phyloP scores from a whole-genome alignment of 805 yeast species.

The Teunomyces panamensis region DNA sequence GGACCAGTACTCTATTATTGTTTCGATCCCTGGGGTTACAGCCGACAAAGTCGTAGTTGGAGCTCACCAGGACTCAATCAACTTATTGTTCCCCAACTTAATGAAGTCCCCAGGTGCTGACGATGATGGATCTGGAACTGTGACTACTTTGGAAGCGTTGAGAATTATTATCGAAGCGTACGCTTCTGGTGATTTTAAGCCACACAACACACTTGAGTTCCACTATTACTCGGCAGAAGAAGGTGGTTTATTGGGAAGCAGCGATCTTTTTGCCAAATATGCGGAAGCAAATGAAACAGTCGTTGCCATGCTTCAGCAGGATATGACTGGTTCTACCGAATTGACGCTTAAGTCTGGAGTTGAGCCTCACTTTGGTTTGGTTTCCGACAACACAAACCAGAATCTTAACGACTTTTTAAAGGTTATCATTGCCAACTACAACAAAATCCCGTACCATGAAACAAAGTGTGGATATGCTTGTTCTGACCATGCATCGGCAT shows the following conservation, averaged over 20 bases:
- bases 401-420: conserved; percentile 60
- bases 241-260: conserved; percentile 84
- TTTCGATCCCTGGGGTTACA: conserved; percentile 52
- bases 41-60: conserved; percentile 69
- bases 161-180: conserved; percentile 50
- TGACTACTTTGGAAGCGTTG: conserved; percentile 72
- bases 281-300: conserved; percentile 47
- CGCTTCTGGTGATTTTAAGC: conserved; percentile 39
- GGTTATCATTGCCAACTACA: conserved; percentile 57
- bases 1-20: conserved; percentile 76
- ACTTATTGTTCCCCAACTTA: conserved; percentile 64
- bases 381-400: conserved; percentile 63
- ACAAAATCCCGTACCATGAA: conserved; percentile 66
- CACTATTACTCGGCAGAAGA: conserved; percentile 97
- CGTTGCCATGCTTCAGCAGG: conserved; percentile 87
- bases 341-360: conserved; percentile 47
- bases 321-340: conserved; percentile 82
- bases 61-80: conserved; percentile 85
- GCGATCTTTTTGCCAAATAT: conserved; percentile 67
- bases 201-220: conserved; percentile 78
- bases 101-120: conserved; percentile 91
- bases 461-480: conserved; percentile 90
- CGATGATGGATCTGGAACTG: conserved; percentile 89
- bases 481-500: conserved; percentile 88
- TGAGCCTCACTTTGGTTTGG: conserved; percentile 74